A percentile compares a stretch with the other conserved stretches of the same genome.
Conservation (phyloP, 768 basidiomycete species). For the Phanerochaete sordida region DNA sequence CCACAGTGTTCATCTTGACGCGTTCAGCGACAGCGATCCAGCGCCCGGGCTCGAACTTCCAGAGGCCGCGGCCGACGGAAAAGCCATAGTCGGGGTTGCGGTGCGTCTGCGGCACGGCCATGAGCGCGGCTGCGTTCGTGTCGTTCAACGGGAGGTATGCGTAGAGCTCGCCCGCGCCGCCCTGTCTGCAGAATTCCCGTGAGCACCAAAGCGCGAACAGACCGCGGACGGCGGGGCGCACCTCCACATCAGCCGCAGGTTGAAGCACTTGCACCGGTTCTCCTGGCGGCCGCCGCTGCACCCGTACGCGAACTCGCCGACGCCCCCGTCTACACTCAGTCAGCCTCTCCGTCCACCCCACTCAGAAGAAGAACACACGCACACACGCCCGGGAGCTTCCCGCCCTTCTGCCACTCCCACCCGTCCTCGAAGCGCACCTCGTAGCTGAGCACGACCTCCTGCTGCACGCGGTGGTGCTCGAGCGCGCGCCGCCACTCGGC, state of each 20-base stretch:
- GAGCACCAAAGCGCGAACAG: neutral
- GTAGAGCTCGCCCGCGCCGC: slow-evolving; percentile 63
- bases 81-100: slow-evolving; percentile 59
- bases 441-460: slow-evolving; percentile 61
- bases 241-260: slow-evolving; percentile 76
- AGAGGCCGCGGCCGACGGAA: slow-evolving; percentile 66
- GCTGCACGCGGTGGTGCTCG: slow-evolving; percentile 31
- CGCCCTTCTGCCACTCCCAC: slow-evolving; percentile 72
- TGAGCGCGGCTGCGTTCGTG: slow-evolving; percentile 39
- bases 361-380: slow-evolving; percentile 25
- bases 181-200: slow-evolving; percentile 32
- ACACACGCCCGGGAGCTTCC: slow-evolving; percentile 75
- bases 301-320: slow-evolving; percentile 52
- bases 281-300: slow-evolving; percentile 69
- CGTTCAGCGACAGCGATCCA: slow-evolving; percentile 68
- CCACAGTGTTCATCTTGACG: slow-evolving; percentile 65
- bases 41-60: slow-evolving; percentile 42
- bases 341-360: neutral
- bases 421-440: slow-evolving; percentile 58
- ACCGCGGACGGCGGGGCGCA: slow-evolving; percentile 20
- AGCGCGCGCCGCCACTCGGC: slow-evolving; percentile 35
- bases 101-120: slow-evolving; percentile 42
- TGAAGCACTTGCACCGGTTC: slow-evolving; percentile 63
- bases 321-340: slow-evolving; percentile 46
- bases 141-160: slow-evolving; percentile 58